Evolutionary conservation across 2,329 filamentous ascomycete species (phyloP).

Genomic region (Pyrenophora tritici-repentis): DNA sequence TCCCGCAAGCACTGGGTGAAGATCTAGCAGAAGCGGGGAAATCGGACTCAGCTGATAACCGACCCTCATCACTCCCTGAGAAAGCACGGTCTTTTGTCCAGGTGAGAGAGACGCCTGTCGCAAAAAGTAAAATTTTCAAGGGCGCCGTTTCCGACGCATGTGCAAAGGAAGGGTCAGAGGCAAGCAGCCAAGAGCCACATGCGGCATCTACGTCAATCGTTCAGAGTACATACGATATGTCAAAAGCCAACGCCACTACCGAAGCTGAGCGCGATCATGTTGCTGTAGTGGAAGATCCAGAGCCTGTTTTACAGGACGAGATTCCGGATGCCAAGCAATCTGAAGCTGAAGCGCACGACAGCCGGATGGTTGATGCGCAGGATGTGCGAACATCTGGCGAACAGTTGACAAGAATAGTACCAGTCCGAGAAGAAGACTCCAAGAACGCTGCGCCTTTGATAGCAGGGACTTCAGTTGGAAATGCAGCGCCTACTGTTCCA

Average conservation of each 20-base stretch:
- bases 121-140: conserved; percentile 19
- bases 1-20: conserved; percentile 39
- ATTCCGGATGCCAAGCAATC: neutral
- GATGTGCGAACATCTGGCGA: too few species aligned
- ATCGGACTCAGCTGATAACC: neutral
- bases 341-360: neutral
- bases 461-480: neutral
- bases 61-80: neutral
- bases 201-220: conserved; percentile 35
- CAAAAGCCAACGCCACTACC: conserved; percentile 4
- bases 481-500: neutral
- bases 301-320: too few species aligned
- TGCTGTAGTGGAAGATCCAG: neutral
- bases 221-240: conserved; percentile 31
- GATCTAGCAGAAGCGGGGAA: conserved; percentile 9
- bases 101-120: conserved; percentile 39
- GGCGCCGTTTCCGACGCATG: neutral
- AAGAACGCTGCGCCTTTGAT: too few species aligned
- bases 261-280: neutral
- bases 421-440: too few species aligned
- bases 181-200: conserved; percentile 21
- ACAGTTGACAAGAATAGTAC: too few species aligned
- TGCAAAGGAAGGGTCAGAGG: conserved; percentile 14
- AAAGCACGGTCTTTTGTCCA: conserved; percentile 23
- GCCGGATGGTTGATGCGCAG: too few species aligned